Conservation (phyloP, 345 rosid genomes). For the Xanthoceras sorbifolium region DNA sequence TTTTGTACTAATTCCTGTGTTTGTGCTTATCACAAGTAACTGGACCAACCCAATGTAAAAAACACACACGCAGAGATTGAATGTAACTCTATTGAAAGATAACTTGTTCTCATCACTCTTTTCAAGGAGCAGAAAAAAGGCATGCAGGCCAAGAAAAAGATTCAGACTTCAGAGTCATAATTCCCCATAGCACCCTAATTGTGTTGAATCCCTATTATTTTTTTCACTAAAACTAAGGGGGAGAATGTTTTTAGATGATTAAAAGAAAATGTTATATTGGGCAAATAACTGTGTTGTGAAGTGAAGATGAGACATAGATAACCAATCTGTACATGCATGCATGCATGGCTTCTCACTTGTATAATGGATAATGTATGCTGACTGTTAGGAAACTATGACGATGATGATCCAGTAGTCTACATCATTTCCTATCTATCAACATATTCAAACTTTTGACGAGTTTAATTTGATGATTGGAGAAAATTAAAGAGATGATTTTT, state of each 20-base stretch:
- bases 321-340: neutral
- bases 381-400: neutral
- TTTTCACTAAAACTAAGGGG: too few relatives aligned
- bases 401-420: neutral
- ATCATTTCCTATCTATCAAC: neutral
- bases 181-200: neutral
- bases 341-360: neutral
- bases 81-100: too few relatives aligned
- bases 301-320: neutral
- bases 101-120: neutral
- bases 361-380: neutral
- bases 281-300: neutral
- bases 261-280: neutral
- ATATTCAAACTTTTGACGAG: neutral
- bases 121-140: neutral
- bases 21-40: neutral
- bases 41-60: neutral
- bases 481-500: too few relatives aligned
- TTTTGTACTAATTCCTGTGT: neutral
- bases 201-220: neutral
- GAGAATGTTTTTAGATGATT: neutral
- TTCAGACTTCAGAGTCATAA: neutral
- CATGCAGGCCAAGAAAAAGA: neutral
- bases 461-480: neutral
- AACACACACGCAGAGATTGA: neutral